Evolutionary conservation across 2,329 filamentous ascomycete species (phyloP).

Genomic region (Colletotrichum liaoningense): DNA sequence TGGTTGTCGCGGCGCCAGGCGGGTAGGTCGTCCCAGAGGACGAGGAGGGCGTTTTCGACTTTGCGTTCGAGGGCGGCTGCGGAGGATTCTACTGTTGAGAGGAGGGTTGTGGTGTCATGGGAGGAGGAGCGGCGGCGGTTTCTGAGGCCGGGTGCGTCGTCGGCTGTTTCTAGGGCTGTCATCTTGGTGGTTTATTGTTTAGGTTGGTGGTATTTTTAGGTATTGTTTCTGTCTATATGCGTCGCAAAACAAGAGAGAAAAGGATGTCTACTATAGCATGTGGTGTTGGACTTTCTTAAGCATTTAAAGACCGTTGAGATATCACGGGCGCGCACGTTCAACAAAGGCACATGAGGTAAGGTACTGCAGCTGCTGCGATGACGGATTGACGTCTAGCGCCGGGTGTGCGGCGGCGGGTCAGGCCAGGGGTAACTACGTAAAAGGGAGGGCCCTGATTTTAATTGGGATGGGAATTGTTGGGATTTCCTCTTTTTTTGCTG

Average conservation of each 20-base stretch:
- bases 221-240: neutral
- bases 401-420: neutral
- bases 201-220: neutral
- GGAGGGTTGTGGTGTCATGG: constrained; percentile 15
- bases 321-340: neutral
- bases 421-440: neutral
- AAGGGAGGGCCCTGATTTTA: neutral
- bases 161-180: neutral
- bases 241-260: neutral
- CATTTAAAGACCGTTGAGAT: neutral
- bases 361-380: neutral
- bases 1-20: constrained; percentile 70
- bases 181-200: neutral
- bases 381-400: neutral
- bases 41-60: constrained; percentile 54
- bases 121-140: neutral
- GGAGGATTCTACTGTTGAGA: constrained; percentile 42
- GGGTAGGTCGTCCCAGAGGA: constrained; percentile 70
- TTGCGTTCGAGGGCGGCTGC: constrained; percentile 48
- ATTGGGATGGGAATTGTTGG: constrained; percentile 11
- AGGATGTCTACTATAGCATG: neutral
- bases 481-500: neutral
- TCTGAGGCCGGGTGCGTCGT: constrained; percentile 1
- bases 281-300: neutral
- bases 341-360: neutral